Base-by-base conservation (phyloP, 1,139 yeast genomes). In the Nematodospora anomalae region DNA sequence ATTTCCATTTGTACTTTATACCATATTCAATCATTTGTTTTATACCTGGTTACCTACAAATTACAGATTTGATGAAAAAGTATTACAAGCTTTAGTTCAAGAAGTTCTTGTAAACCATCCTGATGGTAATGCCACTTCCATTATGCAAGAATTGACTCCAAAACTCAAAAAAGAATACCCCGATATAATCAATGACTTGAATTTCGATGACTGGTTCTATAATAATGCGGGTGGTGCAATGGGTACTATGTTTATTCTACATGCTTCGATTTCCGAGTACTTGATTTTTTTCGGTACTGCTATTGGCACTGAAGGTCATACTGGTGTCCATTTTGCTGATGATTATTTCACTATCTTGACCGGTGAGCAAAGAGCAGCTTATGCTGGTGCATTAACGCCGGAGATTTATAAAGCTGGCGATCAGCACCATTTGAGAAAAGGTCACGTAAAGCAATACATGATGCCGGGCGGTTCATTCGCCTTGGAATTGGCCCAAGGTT, bases 181-280 rank as follows among this genome's bases (percentile, higher is more conserved):
- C 1, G 77, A 79, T 16, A 57, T 75, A 47, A 76, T 89, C 60
- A 86, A 84, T 57, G 80, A 78, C 43, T 70, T 83, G 50, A 77
- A 80, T 55, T 71, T 73, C 40, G 83, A 85, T 34, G 92, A 89
- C 51, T 92, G 97, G 97, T 82, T 92, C 36, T 90, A 82, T 76
- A 92, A 90, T 74, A 89, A 88, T 54, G 98, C 98, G 6, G 98
- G 98, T 38, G 96, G 96, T 49, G 97, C 98, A 38, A 92, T 92
- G 98, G 98, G 98, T 18, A 80, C 89, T 41, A 90, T 92, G 97
- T 76, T 87, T 52, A 87, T 94, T 44, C 70, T 92, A 49, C 98
- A 94, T 60, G 97, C 97, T 10, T 90, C 97, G n/a, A 72, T 94
- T 52, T 71, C 94, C 6, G 98, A 92, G 63, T 94, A 92, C 58